Evolutionary conservation across 768 basidiomycete genomes (phyloP).

Genomic region (Psilocybe sp.): DNA sequence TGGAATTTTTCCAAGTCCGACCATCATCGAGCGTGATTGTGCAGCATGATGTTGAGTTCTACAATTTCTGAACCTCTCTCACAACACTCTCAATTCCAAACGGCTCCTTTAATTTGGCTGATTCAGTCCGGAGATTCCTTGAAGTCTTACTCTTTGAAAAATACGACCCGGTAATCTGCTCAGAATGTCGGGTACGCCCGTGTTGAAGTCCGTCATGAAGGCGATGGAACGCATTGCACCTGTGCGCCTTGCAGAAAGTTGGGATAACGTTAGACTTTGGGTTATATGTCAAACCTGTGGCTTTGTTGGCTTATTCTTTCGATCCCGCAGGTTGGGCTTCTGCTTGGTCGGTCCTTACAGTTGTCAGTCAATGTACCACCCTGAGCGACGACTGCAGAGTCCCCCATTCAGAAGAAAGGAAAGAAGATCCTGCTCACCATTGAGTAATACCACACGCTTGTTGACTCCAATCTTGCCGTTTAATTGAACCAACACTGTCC

Average conservation of each 20-base stretch:
- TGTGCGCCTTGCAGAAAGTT: slow-evolving; percentile 78
- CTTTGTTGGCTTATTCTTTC: slow-evolving; percentile 10
- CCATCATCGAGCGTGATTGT: too few species aligned
- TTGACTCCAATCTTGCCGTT: background rate
- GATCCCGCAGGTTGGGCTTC: slow-evolving; percentile 58
- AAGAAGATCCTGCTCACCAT: slow-evolving; percentile 63
- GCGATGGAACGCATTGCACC: slow-evolving; percentile 88
- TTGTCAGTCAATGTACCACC: background rate
- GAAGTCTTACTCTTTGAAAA: background rate
- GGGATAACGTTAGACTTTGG: slow-evolving; percentile 82
- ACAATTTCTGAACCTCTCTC: too few species aligned
- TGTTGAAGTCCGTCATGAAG: slow-evolving; percentile 52
- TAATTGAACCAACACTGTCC: slow-evolving; percentile 9
- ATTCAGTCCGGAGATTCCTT: too few species aligned
- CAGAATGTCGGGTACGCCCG: slow-evolving; percentile 27
- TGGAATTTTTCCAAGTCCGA: too few species aligned
- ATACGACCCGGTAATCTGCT: background rate
- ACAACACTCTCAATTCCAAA: too few species aligned
- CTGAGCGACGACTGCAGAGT: slow-evolving; percentile 35
- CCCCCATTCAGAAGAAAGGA: slow-evolving; percentile 44
- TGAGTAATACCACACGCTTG: slow-evolving; percentile 43
- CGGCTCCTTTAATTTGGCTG: too few species aligned
- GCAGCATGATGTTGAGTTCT: too few species aligned
- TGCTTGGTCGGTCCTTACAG: slow-evolving; percentile 51
- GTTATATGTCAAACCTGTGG: slow-evolving; percentile 4